A percentile compares a stretch with the other conserved stretches of the same genome.
Evolutionary conservation across 768 basidiomycete species (phyloP).

Genomic region (Dacryopinax spathularia): DNA sequence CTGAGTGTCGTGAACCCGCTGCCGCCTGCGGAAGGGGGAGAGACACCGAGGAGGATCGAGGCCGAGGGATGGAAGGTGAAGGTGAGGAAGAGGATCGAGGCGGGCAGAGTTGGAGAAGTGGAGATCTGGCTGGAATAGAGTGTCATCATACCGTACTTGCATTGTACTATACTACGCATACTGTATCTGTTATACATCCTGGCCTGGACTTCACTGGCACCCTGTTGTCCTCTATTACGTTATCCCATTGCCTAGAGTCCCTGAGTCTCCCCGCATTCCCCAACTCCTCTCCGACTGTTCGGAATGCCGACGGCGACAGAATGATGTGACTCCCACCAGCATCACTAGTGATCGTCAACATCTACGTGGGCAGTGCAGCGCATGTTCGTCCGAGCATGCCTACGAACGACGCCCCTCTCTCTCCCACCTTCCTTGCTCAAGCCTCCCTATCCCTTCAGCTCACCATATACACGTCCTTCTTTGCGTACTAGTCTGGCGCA

Average conservation of each 20-base stretch:
- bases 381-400: neutral
- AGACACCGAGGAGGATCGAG: neutral
- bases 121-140: neutral
- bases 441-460: neutral
- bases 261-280: too few species aligned
- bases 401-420: neutral
- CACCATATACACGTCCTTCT: neutral
- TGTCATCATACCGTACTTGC: neutral
- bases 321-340: too few species aligned
- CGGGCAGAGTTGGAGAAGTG: neutral
- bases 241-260: too few species aligned
- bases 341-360: too few species aligned
- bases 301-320: too few species aligned
- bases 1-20: neutral
- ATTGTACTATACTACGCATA: too few species aligned
- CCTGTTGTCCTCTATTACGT: too few species aligned
- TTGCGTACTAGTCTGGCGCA: neutral
- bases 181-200: too few species aligned
- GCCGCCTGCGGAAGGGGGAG: neutral
- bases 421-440: neutral
- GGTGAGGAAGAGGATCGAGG: neutral
- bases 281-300: too few species aligned
- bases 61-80: neutral
- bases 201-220: too few species aligned
- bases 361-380: too few species aligned